Conservation (phyloP, 73 alveolate genomes). For the Paramecium primaurelia region DNA sequence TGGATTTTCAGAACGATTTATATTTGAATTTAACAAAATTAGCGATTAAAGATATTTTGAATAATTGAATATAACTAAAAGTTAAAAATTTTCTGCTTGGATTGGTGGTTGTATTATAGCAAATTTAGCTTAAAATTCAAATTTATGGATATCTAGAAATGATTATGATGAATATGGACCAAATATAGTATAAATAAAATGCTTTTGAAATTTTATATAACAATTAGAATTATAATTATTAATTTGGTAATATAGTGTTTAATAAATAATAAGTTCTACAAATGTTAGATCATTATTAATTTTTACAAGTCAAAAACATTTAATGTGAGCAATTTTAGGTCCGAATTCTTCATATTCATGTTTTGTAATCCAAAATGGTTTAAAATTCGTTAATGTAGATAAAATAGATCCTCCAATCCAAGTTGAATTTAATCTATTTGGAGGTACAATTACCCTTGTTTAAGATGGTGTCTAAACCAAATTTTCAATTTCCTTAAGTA, state of each 20-base stretch:
- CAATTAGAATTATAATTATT: background rate
- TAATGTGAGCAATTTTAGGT: conserved; percentile 77
- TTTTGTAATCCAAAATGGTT: conserved; percentile 71
- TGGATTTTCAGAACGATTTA: conserved; percentile 85
- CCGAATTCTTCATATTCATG: conserved; percentile 80
- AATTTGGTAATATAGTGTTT: background rate
- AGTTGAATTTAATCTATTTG: conserved; percentile 77
- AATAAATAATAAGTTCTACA: background rate
- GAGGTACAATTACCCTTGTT: conserved; percentile 87
- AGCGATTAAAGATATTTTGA: conserved; percentile 63
- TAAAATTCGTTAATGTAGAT: conserved; percentile 54
- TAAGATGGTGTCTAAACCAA: conserved; percentile 83
- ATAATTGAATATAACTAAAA: background rate
- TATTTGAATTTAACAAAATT: conserved; percentile 71
- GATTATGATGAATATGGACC: background rate
- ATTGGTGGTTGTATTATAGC: conserved; percentile 85
- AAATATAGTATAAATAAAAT: background rate
- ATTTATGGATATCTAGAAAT: background rate
- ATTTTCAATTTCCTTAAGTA: conserved; percentile 78
- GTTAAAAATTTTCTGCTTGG: conserved; percentile 68
- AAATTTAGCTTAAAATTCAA: background rate
- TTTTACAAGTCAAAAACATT: conserved; percentile 65
- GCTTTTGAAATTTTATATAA: background rate
- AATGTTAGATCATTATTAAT: conserved; percentile 44
- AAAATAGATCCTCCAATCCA: conserved; percentile 81